phyloP scores from a whole-genome alignment of 2,329 filamentous ascomycete genomes.

The Colletotrichum spaethianum region DNA sequence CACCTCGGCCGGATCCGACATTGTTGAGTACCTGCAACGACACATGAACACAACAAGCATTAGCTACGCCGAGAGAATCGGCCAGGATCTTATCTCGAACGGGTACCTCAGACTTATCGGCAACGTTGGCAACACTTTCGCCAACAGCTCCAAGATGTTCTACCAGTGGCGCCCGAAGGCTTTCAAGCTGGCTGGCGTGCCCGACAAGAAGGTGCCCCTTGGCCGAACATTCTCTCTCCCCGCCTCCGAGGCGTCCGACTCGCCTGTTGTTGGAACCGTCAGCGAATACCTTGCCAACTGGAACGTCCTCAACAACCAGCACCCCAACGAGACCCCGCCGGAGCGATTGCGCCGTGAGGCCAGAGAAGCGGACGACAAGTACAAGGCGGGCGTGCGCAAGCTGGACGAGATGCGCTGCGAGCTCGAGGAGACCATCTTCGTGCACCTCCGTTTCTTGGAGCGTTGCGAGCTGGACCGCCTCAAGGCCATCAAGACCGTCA shows the following conservation, averaged over 20 bases:
- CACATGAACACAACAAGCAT: constrained; percentile 87
- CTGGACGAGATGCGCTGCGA: constrained; percentile 93
- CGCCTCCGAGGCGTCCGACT: constrained; percentile 72
- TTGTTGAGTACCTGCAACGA: constrained; percentile 94
- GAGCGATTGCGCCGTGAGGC: constrained; percentile 92
- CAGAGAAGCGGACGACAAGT: constrained; percentile 90
- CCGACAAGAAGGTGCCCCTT: constrained; percentile 85
- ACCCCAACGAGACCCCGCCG: constrained; percentile 93
- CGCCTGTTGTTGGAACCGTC: constrained; percentile 84
- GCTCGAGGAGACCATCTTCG: constrained; percentile 94
- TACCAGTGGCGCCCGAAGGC: constrained; percentile 97
- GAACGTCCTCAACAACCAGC: constrained; percentile 90
- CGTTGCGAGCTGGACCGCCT: constrained; percentile 95
- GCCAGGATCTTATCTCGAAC: constrained; percentile 89
- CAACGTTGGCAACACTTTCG: constrained; percentile 94
- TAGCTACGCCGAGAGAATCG: constrained; percentile 93
- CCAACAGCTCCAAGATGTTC: constrained; percentile 96
- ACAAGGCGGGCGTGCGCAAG: constrained; percentile 88
- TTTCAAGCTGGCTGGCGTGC: constrained; percentile 88
- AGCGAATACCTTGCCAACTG: constrained; percentile 92
- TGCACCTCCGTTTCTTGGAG: constrained; percentile 96
- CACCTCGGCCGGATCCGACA: constrained; percentile 90
- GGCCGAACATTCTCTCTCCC: constrained; percentile 82
- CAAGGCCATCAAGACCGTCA: constrained; percentile 98
- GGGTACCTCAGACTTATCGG: constrained; percentile 93